These are phyloP conservation scores for Sordariomycetes sp. DNA, from an alignment of 2,329 filamentous ascomycete genomes.

Conservation along the genomic window DNA sequence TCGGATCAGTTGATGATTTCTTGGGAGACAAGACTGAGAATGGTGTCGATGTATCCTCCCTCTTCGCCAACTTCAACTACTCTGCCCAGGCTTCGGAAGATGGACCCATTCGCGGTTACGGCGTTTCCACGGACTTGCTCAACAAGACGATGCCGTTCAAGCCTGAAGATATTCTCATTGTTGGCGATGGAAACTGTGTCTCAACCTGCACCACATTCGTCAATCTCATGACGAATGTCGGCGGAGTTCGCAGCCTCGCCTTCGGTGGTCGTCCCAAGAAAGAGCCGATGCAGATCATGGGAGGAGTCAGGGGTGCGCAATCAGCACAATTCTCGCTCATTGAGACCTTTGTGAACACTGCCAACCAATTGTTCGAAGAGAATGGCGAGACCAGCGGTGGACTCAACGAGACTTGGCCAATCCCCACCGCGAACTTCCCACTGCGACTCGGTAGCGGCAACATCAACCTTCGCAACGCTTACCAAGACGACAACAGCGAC, in stretches of 20 bases:
- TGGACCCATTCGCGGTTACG: neutral
- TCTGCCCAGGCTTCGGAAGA: neutral
- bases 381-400: no score
- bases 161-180: neutral
- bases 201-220: slow-evolving; percentile 1
- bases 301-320: neutral
- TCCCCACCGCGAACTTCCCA: neutral
- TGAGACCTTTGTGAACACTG: neutral
- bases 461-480: slow-evolving; percentile 1
- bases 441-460: neutral
- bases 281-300: slow-evolving; percentile 1
- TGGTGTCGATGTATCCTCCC: neutral
- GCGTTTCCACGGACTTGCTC: neutral
- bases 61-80: neutral
- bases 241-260: neutral
- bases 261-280: neutral
- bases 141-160: neutral
- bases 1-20: neutral
- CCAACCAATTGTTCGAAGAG: neutral
- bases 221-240: slow-evolving; percentile 2
- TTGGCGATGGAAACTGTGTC: neutral
- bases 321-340: neutral
- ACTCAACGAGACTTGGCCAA: neutral
- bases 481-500: neutral
- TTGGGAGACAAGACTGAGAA: neutral